These are phyloP conservation scores for Lumnitzera littorea DNA, from an alignment of 345 rosid species.

Conservation along the genomic window DNA sequence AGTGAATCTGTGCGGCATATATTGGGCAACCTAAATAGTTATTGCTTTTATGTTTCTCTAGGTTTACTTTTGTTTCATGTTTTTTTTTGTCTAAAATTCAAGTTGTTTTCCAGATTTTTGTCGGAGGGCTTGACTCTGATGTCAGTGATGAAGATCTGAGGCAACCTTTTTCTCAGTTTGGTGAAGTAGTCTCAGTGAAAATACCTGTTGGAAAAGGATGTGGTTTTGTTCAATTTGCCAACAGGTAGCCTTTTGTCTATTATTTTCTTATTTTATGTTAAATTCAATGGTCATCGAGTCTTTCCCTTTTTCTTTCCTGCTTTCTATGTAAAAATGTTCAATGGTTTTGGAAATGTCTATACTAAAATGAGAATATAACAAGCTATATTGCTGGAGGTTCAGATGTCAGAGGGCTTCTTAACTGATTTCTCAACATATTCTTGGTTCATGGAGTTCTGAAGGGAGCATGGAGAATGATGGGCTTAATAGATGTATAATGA, in stretches of 20 bases:
- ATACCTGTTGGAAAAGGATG: slow-evolving; percentile 95
- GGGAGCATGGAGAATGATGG: no score
- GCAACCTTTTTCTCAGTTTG: slow-evolving; percentile 72
- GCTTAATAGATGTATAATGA: no score
- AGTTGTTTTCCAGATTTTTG: slow-evolving; percentile 61
- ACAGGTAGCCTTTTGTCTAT: slow-evolving; percentile 37
- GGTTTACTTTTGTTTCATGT: background rate
- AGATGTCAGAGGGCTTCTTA: no score
- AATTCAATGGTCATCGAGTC: background rate
- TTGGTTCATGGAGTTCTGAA: no score
- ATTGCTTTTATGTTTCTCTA: no score
- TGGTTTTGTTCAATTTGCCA: slow-evolving; percentile 77
- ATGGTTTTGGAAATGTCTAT: no score
- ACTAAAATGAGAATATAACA: no score
- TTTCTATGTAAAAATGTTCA: background rate
- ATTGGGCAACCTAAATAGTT: background rate
- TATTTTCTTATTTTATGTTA: slow-evolving; percentile 1
- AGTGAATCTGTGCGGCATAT: slow-evolving; percentile 25
- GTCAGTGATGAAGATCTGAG: slow-evolving; percentile 81
- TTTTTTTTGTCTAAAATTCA: slow-evolving; percentile 4
- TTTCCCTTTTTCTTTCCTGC: background rate
- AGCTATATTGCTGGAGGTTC: no score
- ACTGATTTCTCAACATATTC: no score
- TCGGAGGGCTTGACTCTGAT: slow-evolving; percentile 89
- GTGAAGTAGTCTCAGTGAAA: slow-evolving; percentile 88